Evolutionary conservation across 2,329 filamentous ascomycete genomes (phyloP).

Genomic region (Colletotrichum shisoi): DNA sequence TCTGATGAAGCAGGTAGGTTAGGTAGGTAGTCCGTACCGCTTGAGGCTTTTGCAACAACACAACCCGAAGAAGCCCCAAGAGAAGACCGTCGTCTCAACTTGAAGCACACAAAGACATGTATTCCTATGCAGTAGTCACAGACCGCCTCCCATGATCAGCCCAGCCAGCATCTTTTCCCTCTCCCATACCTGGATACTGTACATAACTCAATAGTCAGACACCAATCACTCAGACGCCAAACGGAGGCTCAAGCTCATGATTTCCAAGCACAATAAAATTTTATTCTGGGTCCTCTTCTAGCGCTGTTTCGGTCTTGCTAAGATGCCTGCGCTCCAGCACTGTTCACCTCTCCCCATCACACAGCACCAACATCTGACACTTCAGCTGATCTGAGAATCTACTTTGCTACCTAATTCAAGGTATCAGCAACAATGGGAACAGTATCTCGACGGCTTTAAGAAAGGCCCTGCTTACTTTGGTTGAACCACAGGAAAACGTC

Average conservation of each 20-base stretch:
- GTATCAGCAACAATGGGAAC: background rate
- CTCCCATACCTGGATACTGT: background rate
- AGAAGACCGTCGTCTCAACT: conserved; percentile 12
- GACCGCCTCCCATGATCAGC: conserved; percentile 5
- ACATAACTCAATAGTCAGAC: background rate
- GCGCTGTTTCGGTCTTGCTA: conserved; percentile 31
- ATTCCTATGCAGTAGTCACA: background rate
- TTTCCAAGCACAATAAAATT: conserved; percentile 34
- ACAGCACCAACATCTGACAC: conserved; percentile 26
- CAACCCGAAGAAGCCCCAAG: background rate
- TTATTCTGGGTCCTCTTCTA: conserved; percentile 34
- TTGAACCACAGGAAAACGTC: background rate
- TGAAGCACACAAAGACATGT: conserved; percentile 7
- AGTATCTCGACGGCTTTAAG: background rate
- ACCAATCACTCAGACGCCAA: conserved; percentile 1
- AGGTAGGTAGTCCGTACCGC: background rate
- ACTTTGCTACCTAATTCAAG: background rate
- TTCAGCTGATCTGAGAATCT: conserved; percentile 21
- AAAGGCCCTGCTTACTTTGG: background rate
- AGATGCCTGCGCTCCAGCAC: conserved; percentile 13
- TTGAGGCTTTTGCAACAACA: background rate
- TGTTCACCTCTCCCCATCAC: background rate
- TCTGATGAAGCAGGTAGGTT: background rate
- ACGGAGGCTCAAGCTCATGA: conserved; percentile 16
- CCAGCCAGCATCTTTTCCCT: background rate